Percentiles rank a stretch among this genome's conserved stretches.
Evolutionary conservation across 495 filamentous ascomycete species (phyloP).

Genomic region (Cladorrhinum samala): DNA sequence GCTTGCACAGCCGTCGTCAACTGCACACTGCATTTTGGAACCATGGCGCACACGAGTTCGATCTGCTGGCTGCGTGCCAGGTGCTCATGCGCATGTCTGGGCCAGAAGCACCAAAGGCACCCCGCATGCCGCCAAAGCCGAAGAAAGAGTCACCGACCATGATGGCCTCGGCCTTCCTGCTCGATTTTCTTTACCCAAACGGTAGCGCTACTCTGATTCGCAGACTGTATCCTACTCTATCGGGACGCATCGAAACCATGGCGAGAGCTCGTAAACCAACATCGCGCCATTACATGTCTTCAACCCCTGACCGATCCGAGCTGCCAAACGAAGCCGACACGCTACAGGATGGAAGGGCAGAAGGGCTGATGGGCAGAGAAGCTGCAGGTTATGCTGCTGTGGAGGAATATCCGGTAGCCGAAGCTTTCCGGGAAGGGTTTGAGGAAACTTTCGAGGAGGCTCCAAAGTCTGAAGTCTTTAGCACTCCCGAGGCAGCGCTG

Average conservation of each 20-base stretch:
- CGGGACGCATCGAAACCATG: constrained; percentile 8
- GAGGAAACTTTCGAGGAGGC: not conserved
- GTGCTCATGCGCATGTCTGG: constrained; percentile 27
- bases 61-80: constrained; percentile 47
- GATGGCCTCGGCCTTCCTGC: constrained; percentile 39
- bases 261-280: not conserved
- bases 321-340: not conserved
- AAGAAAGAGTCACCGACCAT: constrained; percentile 20
- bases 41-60: constrained; percentile 53
- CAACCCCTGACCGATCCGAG: not conserved
- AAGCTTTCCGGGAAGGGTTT: too few species aligned
- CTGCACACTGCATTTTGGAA: constrained; percentile 64
- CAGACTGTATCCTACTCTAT: constrained; percentile 21
- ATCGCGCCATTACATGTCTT: constrained; percentile 17
- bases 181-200: constrained; percentile 61
- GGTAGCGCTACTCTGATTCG: constrained; percentile 46
- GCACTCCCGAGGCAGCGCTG: not conserved
- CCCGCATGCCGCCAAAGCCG: constrained; percentile 11
- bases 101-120: constrained; percentile 2
- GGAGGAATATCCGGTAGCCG: too few species aligned
- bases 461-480: not conserved
- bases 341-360: not conserved
- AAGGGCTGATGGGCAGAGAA: too few species aligned
- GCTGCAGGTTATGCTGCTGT: too few species aligned
- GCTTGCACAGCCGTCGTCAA: constrained; percentile 51